phyloP scores from a whole-genome alignment of 2,329 filamentous ascomycete genomes.

The Eutypa lata region DNA sequence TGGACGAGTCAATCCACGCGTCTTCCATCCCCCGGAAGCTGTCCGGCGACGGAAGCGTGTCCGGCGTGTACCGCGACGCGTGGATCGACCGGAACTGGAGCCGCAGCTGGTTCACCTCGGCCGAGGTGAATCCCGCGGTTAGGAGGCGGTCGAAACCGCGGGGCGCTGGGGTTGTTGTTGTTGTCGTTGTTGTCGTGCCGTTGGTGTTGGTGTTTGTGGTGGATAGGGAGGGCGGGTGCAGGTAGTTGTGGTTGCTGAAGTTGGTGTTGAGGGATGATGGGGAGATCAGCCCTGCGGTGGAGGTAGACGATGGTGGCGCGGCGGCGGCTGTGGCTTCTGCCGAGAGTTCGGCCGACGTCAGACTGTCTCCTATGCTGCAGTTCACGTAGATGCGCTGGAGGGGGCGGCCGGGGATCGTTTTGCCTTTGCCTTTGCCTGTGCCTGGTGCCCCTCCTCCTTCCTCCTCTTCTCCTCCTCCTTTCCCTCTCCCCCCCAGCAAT shows the following conservation, averaged over 20 bases:
- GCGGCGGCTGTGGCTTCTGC: constrained; percentile 55
- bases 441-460: constrained; percentile 3
- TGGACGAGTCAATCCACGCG: constrained; percentile 78
- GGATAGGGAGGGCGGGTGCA: constrained; percentile 1
- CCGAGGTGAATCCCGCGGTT: constrained; percentile 72
- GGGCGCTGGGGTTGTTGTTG: constrained; percentile 50
- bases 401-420: constrained; percentile 56
- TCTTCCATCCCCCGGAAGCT: constrained; percentile 80
- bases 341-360: constrained; percentile 66
- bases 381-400: constrained; percentile 76
- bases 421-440: constrained; percentile 34
- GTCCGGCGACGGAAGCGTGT: constrained; percentile 80
- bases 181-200: constrained; percentile 11
- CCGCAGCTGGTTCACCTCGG: constrained; percentile 80
- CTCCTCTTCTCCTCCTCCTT: constrained; percentile 11
- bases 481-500: constrained; percentile 37
- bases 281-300: not conserved
- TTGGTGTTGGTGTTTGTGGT: constrained; percentile 3
- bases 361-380: constrained; percentile 80
- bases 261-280: constrained; percentile 1
- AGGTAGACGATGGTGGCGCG: constrained; percentile 6
- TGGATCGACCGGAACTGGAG: constrained; percentile 88
- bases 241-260: constrained; percentile 2
- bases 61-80: constrained; percentile 76
- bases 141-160: constrained; percentile 88